A percentile compares a stretch with the other conserved stretches of the same genome.
phyloP scores from a whole-genome alignment of 495 filamentous ascomycete genomes.

The Penicillium herquei region DNA sequence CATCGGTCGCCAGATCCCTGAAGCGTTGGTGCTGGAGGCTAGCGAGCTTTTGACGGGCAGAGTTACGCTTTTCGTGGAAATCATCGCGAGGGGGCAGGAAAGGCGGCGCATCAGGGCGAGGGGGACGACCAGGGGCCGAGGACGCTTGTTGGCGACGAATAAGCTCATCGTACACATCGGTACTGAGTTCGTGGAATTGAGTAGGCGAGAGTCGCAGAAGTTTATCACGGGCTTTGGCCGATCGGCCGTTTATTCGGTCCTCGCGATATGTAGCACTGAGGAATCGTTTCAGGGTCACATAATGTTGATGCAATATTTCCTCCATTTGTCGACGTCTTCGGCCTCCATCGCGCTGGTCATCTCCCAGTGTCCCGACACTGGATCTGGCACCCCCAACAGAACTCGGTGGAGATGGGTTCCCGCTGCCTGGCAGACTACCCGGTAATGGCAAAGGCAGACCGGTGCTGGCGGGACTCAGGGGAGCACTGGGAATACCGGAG shows the following conservation, averaged over 20 bases:
- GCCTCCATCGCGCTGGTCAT: constrained; percentile 53
- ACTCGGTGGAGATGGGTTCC: constrained; percentile 78
- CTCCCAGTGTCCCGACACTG: constrained; percentile 63
- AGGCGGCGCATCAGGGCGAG: constrained; percentile 57
- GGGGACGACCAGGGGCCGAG: constrained; percentile 53
- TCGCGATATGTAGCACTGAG: constrained; percentile 66
- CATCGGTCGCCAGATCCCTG: constrained; percentile 88
- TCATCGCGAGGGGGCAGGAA: constrained; percentile 77
- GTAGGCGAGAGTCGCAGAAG: constrained; percentile 81
- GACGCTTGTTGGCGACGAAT: constrained; percentile 73
- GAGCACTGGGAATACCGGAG: constrained; percentile 60
- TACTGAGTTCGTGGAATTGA: constrained; percentile 95
- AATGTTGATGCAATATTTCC: constrained; percentile 75
- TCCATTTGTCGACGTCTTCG: constrained; percentile 58
- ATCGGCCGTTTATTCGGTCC: constrained; percentile 68
- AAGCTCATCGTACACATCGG: constrained; percentile 95
- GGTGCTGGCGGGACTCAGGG: constrained; percentile 54
- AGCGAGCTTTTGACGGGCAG: constrained; percentile 89
- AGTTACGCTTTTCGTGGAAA: constrained; percentile 96
- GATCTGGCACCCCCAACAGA: constrained; percentile 79
- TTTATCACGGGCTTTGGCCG: constrained; percentile 91
- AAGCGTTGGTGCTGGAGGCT: constrained; percentile 82
- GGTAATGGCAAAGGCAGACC: constrained; percentile 24
- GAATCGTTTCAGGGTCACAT: constrained; percentile 74
- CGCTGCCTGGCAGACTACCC: constrained; percentile 49